These are phyloP conservation scores for Chalara sp. DNA, from an alignment of 2,329 filamentous ascomycete genomes.

Conservation along the genomic window DNA sequence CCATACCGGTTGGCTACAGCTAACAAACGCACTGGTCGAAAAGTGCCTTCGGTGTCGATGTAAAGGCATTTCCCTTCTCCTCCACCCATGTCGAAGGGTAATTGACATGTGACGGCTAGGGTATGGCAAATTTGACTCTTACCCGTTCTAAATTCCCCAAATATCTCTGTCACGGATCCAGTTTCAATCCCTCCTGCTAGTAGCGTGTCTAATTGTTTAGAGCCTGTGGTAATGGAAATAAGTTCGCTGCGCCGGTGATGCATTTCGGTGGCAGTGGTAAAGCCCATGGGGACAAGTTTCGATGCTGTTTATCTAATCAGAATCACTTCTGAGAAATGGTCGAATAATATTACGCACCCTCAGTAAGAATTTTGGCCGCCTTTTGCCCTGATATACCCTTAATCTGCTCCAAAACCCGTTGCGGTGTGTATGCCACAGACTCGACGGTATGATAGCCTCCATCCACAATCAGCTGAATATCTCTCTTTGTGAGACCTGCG, in stretches of 20 bases:
- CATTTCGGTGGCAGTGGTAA: slow-evolving; percentile 98
- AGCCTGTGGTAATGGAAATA: slow-evolving; percentile 96
- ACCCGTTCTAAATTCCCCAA: slow-evolving; percentile 95
- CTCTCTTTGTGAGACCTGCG: slow-evolving; percentile 83
- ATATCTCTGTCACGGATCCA: slow-evolving; percentile 95
- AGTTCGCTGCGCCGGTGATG: slow-evolving; percentile 93
- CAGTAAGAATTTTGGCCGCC: slow-evolving; percentile 80
- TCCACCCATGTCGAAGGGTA: slow-evolving; percentile 98
- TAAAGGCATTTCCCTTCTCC: slow-evolving; percentile 98
- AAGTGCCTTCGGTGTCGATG: slow-evolving; percentile 97
- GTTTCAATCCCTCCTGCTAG: slow-evolving; percentile 94
- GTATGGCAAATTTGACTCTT: slow-evolving; percentile 99
- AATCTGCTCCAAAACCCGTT: slow-evolving; percentile 80
- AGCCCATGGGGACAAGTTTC: slow-evolving; percentile 96
- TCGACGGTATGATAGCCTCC: slow-evolving; percentile 95
- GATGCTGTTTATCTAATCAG: slow-evolving; percentile 52
- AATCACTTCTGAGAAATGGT: neutral
- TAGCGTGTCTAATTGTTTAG: slow-evolving; percentile 92
- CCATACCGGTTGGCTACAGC: slow-evolving; percentile 93
- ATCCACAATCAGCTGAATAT: slow-evolving; percentile 88
- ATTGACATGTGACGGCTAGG: slow-evolving; percentile 93
- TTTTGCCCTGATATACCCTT: slow-evolving; percentile 98
- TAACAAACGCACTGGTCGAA: slow-evolving; percentile 82
- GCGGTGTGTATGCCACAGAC: slow-evolving; percentile 86
- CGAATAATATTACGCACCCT: slow-evolving; percentile 50